phyloP scores from a whole-genome alignment of 345 rosid genomes.

The Bretschneidera sinensis region DNA sequence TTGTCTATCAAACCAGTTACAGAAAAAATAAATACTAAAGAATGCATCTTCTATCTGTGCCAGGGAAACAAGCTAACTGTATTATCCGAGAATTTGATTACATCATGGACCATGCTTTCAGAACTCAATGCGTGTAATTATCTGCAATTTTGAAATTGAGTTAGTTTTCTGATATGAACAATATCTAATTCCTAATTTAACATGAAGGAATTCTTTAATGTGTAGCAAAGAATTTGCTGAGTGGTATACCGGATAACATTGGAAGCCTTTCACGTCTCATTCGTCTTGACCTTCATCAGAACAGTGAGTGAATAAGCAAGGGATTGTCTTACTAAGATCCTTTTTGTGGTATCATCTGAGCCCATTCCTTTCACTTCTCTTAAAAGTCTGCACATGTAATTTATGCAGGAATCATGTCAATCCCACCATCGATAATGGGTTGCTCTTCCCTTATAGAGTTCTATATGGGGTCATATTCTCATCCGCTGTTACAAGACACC shows the following conservation, averaged over 20 bases:
- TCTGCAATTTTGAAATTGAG: not conserved
- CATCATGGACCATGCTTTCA: constrained; percentile 70
- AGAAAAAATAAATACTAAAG: too few species aligned
- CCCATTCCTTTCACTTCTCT: not conserved
- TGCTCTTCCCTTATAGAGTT: constrained; percentile 80
- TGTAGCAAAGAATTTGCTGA: constrained; percentile 77
- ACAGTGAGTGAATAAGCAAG: constrained; percentile 52
- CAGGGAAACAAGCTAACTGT: constrained; percentile 81
- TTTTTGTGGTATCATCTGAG: constrained; percentile 2
- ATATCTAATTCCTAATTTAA: constrained; percentile 4
- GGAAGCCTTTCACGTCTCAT: constrained; percentile 77
- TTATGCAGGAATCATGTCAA: constrained; percentile 53
- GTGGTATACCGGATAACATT: constrained; percentile 60
- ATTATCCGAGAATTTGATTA: constrained; percentile 52
- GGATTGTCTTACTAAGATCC: not conserved
- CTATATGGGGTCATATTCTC: constrained; percentile 71
- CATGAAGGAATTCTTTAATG: constrained; percentile 4
- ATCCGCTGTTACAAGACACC: constrained; percentile 16
- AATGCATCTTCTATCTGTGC: constrained; percentile 16
- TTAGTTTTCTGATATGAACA: constrained; percentile 7
- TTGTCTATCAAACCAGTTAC: too few species aligned
- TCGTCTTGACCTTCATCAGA: constrained; percentile 90
- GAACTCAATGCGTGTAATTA: constrained; percentile 82
- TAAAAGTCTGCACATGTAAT: constrained; percentile 3
- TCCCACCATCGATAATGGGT: constrained; percentile 69